A percentile compares a stretch with the other conserved stretches of the same genome.
Conservation (phyloP, 2,329 filamentous ascomycete genomes). For the Chaetomiaceae sp. region DNA sequence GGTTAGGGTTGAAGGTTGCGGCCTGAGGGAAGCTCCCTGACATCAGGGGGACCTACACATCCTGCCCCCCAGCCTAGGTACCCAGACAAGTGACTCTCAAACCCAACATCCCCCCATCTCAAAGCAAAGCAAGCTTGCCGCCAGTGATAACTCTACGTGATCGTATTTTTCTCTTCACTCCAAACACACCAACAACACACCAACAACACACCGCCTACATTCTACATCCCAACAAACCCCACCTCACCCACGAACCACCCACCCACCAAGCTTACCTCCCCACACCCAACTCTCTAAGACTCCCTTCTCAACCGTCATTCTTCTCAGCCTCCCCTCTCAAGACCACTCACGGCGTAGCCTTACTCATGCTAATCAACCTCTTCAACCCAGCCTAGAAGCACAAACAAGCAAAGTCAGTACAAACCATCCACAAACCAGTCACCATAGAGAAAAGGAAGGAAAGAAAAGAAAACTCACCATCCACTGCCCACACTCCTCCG, state of each 20-base stretch:
- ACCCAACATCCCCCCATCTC: not conserved
- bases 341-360: slow-evolving; percentile 55
- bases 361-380: slow-evolving; percentile 73
- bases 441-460: not conserved
- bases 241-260: not conserved
- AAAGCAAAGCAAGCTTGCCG: not conserved
- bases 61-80: too few species aligned
- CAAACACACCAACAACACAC: too few species aligned
- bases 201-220: slow-evolving; percentile 10
- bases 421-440: not conserved
- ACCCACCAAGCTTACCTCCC: not conserved
- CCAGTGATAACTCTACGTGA: not conserved
- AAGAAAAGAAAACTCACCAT: slow-evolving; percentile 58
- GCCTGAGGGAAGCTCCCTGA: too few species aligned
- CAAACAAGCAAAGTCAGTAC: slow-evolving; percentile 21
- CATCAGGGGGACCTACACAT: too few species aligned
- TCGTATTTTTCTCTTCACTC: slow-evolving; percentile 13
- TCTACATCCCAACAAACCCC: slow-evolving; percentile 7
- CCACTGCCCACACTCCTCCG: slow-evolving; percentile 78
- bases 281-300: not conserved
- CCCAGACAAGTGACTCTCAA: not conserved
- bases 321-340: not conserved
- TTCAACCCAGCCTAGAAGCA: slow-evolving; percentile 66
- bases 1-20: slow-evolving; percentile 1
- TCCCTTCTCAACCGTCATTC: too few species aligned